Evolutionary conservation across 768 basidiomycete genomes (phyloP), one percentile per base, ranked within the genome.

Genomic region (Imleria badia): DNA sequence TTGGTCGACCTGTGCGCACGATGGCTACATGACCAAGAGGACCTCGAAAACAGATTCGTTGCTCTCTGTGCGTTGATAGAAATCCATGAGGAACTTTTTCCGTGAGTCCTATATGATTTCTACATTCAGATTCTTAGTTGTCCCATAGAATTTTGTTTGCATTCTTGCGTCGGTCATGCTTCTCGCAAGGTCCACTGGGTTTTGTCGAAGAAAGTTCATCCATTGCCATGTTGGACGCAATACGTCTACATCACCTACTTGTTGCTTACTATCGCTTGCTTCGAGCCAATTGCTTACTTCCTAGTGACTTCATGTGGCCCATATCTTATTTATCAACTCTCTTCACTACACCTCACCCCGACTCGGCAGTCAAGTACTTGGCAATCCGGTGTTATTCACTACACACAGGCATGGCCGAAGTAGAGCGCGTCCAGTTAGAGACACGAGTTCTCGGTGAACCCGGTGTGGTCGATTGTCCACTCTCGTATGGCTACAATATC

Each of bases 181-280:
- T 81, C 52, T 67, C 69, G 54, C 66, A 76, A 15, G 85, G 89
- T 1, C 87, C 85, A 3, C 66, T 94, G 11, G 67, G 73, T 74
- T 78, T 66, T 47, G 63, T 84, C 19, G 61, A 74, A 45, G 47
- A 56, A 42, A 52, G 62, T 10, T 52, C 72, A 4, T 65, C 73
- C 5, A 45, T 70, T 17, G 46, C 67, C n/a, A 54, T 62, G 2
- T 54, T 76, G 45, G 76, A 85, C 35, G 50, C 68, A 6, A 63
- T 64, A 19, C 77, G 78, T n/a, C 71, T 94, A 13, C 90, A 94
- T 22, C 76, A 76, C 46, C 69, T 89, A 0, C 79, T 97, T 31
- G 76, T 96, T 41, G 82, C 89, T 1, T 91, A 94, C 64, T 89
- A 89, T 65, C 86, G 94, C 36, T 78, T 96, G 45, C 76, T 94